Evolutionary conservation across 1,139 yeast species (phyloP).

Genomic region (Geotrichum bryndzae): DNA sequence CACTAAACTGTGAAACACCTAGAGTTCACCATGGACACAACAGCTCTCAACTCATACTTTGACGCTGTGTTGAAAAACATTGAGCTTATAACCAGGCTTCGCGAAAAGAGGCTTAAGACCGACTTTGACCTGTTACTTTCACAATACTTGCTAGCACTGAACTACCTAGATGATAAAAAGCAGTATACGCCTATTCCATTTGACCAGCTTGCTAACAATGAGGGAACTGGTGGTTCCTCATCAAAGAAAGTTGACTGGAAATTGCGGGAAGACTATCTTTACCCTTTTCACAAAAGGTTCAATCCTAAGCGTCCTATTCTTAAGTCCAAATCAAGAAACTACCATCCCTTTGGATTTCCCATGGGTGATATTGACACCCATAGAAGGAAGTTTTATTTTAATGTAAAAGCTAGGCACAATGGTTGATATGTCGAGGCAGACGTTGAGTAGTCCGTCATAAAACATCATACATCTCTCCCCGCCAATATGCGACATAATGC

Average conservation of each 20-base stretch:
- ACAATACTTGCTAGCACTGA: background rate
- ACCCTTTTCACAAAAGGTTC: slow-evolving; percentile 10
- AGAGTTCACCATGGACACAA: background rate
- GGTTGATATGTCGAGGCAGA: background rate
- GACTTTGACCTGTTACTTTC: background rate
- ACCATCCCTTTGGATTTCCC: slow-evolving; percentile 14
- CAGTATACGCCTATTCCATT: background rate
- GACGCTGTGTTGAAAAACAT: background rate
- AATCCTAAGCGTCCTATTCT: slow-evolving; percentile 6
- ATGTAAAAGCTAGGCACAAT: background rate
- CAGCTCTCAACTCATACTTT: background rate
- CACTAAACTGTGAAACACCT: background rate
- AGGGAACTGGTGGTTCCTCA: background rate
- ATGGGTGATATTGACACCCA: slow-evolving; percentile 4
- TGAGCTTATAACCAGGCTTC: background rate
- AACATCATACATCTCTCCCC: too few relatives aligned
- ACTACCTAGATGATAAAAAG: background rate
- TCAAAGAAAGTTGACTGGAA: slow-evolving; percentile 9
- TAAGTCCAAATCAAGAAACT: slow-evolving; percentile 12
- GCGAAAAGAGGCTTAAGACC: background rate
- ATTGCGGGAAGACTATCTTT: slow-evolving; percentile 10
- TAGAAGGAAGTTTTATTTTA: slow-evolving; percentile 1
- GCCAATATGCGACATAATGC: too few relatives aligned
- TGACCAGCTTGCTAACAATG: background rate
- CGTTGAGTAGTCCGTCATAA: too few relatives aligned